Conservation (phyloP, 192 early-diverging fungal genomes). For the Thamnidium elegans region DNA sequence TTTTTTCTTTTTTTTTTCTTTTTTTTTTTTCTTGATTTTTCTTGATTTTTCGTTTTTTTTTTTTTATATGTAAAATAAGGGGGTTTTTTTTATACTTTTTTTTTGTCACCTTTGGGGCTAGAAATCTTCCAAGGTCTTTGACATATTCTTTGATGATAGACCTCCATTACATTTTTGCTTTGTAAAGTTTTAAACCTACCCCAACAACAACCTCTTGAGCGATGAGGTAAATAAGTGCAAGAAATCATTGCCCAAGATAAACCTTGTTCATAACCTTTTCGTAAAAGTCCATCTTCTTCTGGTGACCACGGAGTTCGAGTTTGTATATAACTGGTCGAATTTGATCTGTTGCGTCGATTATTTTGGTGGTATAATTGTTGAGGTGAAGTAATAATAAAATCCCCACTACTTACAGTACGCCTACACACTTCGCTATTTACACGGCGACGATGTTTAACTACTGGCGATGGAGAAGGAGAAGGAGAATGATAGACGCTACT, state of each 20-base stretch:
- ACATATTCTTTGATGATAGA: not conserved
- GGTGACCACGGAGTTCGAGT: constrained; percentile 30
- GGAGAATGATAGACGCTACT: not conserved
- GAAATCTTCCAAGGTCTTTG: not conserved
- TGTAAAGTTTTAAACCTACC: constrained; percentile 32
- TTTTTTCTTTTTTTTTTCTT: too few relatives aligned
- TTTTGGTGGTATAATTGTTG: not conserved
- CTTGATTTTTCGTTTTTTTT: too few relatives aligned
- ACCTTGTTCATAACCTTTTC: constrained; percentile 30
- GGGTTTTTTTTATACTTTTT: too few relatives aligned
- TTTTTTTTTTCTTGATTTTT: too few relatives aligned
- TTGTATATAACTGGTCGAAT: not conserved
- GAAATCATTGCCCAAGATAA: constrained; percentile 33
- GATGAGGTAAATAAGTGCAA: constrained; percentile 29
- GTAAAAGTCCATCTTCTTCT: constrained; percentile 24
- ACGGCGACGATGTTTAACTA: not conserved
- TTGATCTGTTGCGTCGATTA: not conserved
- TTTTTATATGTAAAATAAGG: too few relatives aligned
- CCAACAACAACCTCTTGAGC: constrained; percentile 35
- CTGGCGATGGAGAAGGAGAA: not conserved
- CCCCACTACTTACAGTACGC: not conserved
- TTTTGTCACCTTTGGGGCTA: not conserved
- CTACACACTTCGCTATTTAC: not conserved
- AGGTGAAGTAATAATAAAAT: not conserved
- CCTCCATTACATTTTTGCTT: constrained; percentile 4